These are phyloP conservation scores for Arachnopeziza araneosa DNA, from an alignment of 2,329 filamentous ascomycete species.

Conservation along the genomic window DNA sequence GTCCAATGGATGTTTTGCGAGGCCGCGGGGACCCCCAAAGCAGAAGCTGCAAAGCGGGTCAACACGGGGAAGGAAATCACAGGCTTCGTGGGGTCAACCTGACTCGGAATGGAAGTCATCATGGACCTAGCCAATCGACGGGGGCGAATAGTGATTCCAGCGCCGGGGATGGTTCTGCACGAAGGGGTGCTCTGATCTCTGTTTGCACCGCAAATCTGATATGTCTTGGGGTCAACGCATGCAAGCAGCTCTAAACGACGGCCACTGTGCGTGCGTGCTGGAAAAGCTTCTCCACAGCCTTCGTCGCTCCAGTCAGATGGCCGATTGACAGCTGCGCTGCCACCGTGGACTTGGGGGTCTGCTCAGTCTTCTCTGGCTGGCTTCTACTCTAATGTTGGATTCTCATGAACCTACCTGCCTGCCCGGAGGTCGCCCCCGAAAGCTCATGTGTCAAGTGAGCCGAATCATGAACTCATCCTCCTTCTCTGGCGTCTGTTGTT, in stretches of 20 bases:
- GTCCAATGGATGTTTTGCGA: constrained; percentile 7
- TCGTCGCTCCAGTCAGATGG: constrained; percentile 2
- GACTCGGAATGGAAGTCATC: neutral
- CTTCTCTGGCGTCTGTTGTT: neutral
- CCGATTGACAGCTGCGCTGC: neutral
- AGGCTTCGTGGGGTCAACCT: constrained; percentile 10
- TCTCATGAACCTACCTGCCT: neutral
- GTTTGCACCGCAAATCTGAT: constrained; percentile 4
- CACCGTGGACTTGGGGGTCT: neutral
- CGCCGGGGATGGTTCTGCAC: neutral
- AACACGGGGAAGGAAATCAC: constrained; percentile 6
- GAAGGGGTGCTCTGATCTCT: neutral
- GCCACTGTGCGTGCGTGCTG: constrained; percentile 1
- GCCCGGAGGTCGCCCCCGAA: neutral
- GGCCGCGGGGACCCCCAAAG: constrained; percentile 1
- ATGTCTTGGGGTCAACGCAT: neutral
- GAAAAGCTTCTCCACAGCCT: neutral
- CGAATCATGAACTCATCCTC: neutral
- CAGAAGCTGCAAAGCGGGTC: constrained; percentile 2
- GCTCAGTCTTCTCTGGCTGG: neutral
- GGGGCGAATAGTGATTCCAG: neutral
- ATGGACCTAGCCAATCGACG: neutral
- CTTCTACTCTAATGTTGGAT: neutral
- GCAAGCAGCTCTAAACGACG: constrained; percentile 10
- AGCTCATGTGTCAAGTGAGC: neutral